Evolutionary conservation across 78 protist genomes (phyloP).

Genomic region (Guillardia theta): DNA sequence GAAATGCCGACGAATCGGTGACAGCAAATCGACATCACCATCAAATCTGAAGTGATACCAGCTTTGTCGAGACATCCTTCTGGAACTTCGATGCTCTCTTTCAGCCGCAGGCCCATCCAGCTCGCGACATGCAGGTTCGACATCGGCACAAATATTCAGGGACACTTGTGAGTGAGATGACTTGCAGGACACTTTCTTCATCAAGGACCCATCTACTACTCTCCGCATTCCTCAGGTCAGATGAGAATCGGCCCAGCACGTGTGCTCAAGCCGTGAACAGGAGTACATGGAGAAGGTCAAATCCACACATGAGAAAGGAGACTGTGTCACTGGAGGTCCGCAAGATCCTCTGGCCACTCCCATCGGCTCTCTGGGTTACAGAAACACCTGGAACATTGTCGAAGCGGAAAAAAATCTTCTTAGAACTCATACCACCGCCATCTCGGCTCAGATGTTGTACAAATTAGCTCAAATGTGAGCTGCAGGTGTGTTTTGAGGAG

Average conservation of each 20-base stretch:
- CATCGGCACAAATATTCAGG: neutral
- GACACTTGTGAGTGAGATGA: neutral
- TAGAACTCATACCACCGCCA: slow-evolving; percentile 99
- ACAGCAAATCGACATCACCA: too few species aligned
- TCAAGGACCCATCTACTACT: slow-evolving; percentile 39
- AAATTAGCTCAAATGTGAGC: slow-evolving; percentile 71
- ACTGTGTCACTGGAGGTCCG: slow-evolving; percentile 52
- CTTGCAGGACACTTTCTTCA: slow-evolving; percentile 98
- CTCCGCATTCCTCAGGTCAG: slow-evolving; percentile 52
- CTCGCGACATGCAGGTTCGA: slow-evolving; percentile 84
- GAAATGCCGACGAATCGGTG: slow-evolving; percentile 93
- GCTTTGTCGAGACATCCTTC: slow-evolving; percentile 94
- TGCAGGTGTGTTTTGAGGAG: too few species aligned
- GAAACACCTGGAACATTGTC: neutral
- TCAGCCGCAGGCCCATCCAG: slow-evolving; percentile 99
- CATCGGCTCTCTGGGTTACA: neutral
- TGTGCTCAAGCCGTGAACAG: too few species aligned
- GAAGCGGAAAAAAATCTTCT: slow-evolving; percentile 93
- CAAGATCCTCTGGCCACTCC: neutral
- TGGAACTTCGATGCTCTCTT: slow-evolving; percentile 99
- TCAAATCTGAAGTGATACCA: too few species aligned
- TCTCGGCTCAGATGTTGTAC: slow-evolving; percentile 88
- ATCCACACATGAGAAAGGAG: slow-evolving; percentile 88
- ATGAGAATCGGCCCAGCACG: too few species aligned
- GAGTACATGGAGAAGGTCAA: slow-evolving; percentile 91